Percentiles rank a stretch among this genome's conserved stretches.
These are phyloP conservation scores for Xerocomellus chrysenteron DNA, from an alignment of 768 basidiomycete genomes.

Conservation along the genomic window DNA sequence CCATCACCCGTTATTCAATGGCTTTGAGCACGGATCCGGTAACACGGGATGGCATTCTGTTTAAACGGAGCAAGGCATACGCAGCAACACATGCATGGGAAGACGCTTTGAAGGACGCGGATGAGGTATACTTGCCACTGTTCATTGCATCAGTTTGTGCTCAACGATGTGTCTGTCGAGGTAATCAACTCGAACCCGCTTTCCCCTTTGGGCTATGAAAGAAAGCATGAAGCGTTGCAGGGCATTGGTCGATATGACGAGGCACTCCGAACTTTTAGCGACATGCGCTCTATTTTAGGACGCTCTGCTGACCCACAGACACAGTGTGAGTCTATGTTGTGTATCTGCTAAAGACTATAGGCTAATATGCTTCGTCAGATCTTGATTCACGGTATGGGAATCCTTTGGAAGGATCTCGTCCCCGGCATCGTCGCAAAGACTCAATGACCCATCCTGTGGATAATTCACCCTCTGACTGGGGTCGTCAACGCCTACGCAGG, in stretches of 20 bases:
- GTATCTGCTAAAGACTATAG: no score
- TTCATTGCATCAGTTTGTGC: not conserved
- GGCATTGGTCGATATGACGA: constrained; percentile 16
- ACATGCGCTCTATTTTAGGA: not conserved
- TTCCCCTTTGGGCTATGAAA: constrained; percentile 1
- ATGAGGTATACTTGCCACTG: not conserved
- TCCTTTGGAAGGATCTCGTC: not conserved
- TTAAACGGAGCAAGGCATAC: constrained; percentile 5
- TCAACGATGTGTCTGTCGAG: not conserved
- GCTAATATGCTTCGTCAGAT: not conserved
- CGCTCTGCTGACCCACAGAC: not conserved
- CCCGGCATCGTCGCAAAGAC: not conserved
- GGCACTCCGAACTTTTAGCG: not conserved
- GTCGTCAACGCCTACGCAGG: not conserved
- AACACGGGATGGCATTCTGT: not conserved
- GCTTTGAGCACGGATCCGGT: not conserved
- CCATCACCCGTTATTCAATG: not conserved
- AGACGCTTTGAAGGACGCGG: not conserved
- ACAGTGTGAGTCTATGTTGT: not conserved
- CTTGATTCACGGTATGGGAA: not conserved
- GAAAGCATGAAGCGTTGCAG: not conserved
- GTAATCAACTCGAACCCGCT: not conserved
- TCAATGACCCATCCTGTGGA: not conserved
- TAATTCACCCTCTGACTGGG: not conserved
- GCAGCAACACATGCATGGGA: not conserved